Evolutionary conservation across 139 green algal genomes (phyloP).

Genomic region (Pseudopediastrum boryanum): DNA sequence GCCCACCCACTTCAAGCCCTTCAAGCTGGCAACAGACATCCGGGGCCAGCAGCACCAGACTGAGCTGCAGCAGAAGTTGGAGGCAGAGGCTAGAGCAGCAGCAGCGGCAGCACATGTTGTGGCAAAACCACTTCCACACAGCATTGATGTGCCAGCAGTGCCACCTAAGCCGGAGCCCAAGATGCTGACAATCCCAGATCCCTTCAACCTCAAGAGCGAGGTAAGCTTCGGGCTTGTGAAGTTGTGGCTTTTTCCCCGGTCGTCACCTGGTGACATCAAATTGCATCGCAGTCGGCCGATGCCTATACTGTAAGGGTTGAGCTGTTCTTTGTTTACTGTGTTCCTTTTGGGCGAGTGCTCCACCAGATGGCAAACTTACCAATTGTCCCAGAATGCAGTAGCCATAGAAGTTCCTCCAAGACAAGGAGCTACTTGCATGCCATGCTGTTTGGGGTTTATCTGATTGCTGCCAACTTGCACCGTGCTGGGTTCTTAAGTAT

Average conservation of each 20-base stretch:
- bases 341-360: too few relatives aligned
- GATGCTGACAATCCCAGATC: conserved; percentile 53
- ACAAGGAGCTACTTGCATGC: too few relatives aligned
- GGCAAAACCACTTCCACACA: conserved; percentile 42
- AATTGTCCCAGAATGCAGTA: too few relatives aligned
- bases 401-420: too few relatives aligned
- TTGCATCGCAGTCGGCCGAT: too few relatives aligned
- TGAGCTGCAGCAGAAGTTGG: conserved; percentile 16
- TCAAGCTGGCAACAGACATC: conserved; percentile 45
- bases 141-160: conserved; percentile 43
- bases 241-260: background rate
- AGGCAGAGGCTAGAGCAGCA: conserved; percentile 13
- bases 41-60: conserved; percentile 39
- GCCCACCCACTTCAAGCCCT: conserved; percentile 45
- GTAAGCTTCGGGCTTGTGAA: background rate
- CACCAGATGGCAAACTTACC: too few relatives aligned
- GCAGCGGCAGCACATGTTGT: conserved; percentile 18
- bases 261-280: too few relatives aligned
- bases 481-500: too few relatives aligned
- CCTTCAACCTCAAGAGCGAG: conserved; percentile 48
- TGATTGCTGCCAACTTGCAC: too few relatives aligned
- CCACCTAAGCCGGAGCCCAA: conserved; percentile 49
- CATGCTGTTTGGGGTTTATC: too few relatives aligned
- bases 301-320: too few relatives aligned
- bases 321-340: too few relatives aligned